Evolutionary conservation across 306 rosid genomes (phyloP), one percentile per base, ranked within the genome.

Genomic region (Psophocarpus tetragonolobus): DNA sequence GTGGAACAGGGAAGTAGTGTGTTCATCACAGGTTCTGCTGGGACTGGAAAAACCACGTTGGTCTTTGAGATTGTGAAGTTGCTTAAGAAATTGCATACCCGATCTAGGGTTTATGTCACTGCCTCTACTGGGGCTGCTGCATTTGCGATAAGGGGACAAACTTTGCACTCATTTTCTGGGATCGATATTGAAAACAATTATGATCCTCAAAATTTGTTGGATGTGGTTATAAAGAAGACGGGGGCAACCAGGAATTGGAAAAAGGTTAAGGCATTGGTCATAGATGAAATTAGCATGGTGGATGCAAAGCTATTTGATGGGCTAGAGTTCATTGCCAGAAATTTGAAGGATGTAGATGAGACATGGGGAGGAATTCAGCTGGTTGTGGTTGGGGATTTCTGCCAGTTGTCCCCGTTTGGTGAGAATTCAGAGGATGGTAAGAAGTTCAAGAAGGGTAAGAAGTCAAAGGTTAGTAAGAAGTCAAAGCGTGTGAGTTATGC

Each of bases 331-430:
- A 76, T 87, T 73, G 92, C 92, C 0, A 75, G 66, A 74, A 1
- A 35, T 17, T 4, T 84, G 23, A 70, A 71, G 18, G 73, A 33
- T 3, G 74, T 50, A 4, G 62, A 76, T 63, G 2, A 57, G 41
- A 42, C 12, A 6, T 90, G 94, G 94, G 94, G 92, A n/a, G 94
- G 92, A 7, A 82, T 90, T 68, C 94, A 88, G 87, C 67, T 84
- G 42, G 85, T 88, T 48, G 90, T 81, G 57, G 68, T 74, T 76
- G 90, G 94, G 39, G 94, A 90, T 81, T 90, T 90, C 85, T 90
- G 84, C 44, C 94, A 90, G 89, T 62, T 90, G 68, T 82, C 94
- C 2, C 88, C 92, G 1, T 4, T 87, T 39, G 60, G 38, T 10
- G 14, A 26, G 8, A 5, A n/a, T 10, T 44, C 51, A 14, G 4